Conservation (phyloP, 306 rosid species). For the Cicer arietinum region DNA sequence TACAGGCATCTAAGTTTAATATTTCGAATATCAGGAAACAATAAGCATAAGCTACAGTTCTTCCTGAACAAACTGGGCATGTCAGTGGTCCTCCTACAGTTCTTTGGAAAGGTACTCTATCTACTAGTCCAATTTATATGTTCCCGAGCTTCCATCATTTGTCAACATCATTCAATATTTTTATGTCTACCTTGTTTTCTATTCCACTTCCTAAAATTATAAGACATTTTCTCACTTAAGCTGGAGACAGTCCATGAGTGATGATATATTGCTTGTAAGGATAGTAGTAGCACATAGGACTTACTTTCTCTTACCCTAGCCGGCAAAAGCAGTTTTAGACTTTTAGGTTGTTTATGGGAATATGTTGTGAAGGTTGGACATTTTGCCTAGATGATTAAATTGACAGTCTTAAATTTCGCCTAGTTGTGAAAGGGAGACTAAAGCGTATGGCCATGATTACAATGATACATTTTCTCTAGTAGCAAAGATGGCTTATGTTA, state of each 20-base stretch:
- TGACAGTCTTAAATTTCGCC: neutral
- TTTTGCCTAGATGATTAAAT: neutral
- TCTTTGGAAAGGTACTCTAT: too few relatives aligned
- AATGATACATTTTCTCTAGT: slow-evolving; percentile 1
- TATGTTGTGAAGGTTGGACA: neutral
- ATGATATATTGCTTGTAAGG: neutral
- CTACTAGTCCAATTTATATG: too few relatives aligned
- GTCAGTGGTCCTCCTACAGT: too few relatives aligned
- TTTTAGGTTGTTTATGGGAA: neutral
- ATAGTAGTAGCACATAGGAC: slow-evolving; percentile 6
- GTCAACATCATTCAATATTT: neutral
- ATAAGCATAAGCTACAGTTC: neutral
- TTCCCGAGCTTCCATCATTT: neutral
- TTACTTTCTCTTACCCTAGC: neutral
- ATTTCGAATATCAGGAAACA: slow-evolving; percentile 3
- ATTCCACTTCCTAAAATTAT: slow-evolving; percentile 9
- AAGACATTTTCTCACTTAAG: slow-evolving; percentile 5
- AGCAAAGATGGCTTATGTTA: neutral
- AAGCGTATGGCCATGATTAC: slow-evolving; percentile 1
- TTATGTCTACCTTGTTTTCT: neutral
- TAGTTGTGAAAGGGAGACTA: neutral
- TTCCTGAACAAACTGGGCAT: neutral
- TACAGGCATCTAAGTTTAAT: neutral
- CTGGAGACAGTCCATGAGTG: neutral
- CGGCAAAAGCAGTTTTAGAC: neutral